phyloP scores from a whole-genome alignment of 140 eudicot genomes.

The Cichorium intybus region DNA sequence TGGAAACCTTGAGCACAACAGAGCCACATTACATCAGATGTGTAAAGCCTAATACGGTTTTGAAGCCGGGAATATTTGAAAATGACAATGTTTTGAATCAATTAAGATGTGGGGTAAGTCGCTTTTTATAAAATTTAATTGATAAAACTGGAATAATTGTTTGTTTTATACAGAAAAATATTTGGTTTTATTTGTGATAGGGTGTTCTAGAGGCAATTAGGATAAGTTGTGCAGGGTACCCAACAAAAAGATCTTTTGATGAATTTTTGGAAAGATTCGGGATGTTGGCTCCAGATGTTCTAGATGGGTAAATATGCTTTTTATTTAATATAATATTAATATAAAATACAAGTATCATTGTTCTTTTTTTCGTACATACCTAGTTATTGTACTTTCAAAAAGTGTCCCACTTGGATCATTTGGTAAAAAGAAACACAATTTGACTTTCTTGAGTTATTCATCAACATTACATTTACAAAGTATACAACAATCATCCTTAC shows the following conservation, averaged over 20 bases:
- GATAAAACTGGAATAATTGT: slow-evolving; percentile 1
- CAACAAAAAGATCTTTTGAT: slow-evolving; percentile 87
- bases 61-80: slow-evolving; percentile 95
- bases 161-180: slow-evolving; percentile 7
- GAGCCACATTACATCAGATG: slow-evolving; percentile 99
- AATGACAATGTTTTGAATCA: slow-evolving; percentile 82
- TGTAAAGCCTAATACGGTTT: slow-evolving; percentile 83
- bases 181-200: slow-evolving; percentile 34
- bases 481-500: too few relatives aligned
- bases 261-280: slow-evolving; percentile 90
- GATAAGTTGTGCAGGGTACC: slow-evolving; percentile 95
- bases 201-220: slow-evolving; percentile 96
- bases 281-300: slow-evolving; percentile 81
- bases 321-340: not conserved
- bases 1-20: slow-evolving; percentile 94
- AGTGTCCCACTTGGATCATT: too few relatives aligned
- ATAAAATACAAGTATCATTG: not conserved
- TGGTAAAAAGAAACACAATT: too few relatives aligned
- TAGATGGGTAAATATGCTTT: slow-evolving; percentile 62
- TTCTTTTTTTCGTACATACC: too few relatives aligned
- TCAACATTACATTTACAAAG: too few relatives aligned
- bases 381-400: too few relatives aligned
- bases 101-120: slow-evolving; percentile 87
- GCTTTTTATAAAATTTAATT: slow-evolving; percentile 6
- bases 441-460: too few relatives aligned